These are phyloP conservation scores for Gyrodon lividus DNA, from an alignment of 768 basidiomycete genomes.

Conservation along the genomic window DNA sequence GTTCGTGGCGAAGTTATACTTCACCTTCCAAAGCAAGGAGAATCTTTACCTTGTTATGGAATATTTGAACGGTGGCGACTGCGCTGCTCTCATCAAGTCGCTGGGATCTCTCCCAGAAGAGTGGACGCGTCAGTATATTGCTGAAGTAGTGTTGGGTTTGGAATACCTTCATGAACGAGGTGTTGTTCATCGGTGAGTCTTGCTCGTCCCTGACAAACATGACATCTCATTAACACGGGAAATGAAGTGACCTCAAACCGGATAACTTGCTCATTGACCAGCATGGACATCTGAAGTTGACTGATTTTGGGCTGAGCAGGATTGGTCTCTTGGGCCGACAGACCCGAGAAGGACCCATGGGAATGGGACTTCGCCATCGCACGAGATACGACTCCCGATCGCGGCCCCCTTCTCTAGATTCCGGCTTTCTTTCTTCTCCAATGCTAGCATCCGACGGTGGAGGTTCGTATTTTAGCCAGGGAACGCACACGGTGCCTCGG, in stretches of 20 bases:
- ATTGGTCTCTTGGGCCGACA: constrained; percentile 99
- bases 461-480: constrained; percentile 81
- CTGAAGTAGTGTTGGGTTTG: constrained; percentile 91
- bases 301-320: constrained; percentile 95
- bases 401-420: constrained; percentile 79
- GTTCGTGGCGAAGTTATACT: constrained; percentile 96
- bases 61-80: constrained; percentile 97
- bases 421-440: constrained; percentile 77
- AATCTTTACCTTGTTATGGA: constrained; percentile 99
- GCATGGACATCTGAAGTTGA: constrained; percentile 95
- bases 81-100: constrained; percentile 94
- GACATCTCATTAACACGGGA: background rate
- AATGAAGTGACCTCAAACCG: constrained; percentile 87
- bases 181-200: constrained; percentile 88
- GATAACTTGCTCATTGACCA: constrained; percentile 98
- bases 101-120: constrained; percentile 93
- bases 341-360: constrained; percentile 61
- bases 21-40: constrained; percentile 99
- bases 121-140: constrained; percentile 95
- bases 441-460: constrained; percentile 61
- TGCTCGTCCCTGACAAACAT: background rate
- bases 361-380: constrained; percentile 48
- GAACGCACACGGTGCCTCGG: constrained; percentile 58
- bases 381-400: constrained; percentile 67
- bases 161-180: constrained; percentile 96